Evolutionary conservation across 306 rosid genomes (phyloP), one percentile per base, ranked within the genome.

Genomic region (Inga leiocalycina): DNA sequence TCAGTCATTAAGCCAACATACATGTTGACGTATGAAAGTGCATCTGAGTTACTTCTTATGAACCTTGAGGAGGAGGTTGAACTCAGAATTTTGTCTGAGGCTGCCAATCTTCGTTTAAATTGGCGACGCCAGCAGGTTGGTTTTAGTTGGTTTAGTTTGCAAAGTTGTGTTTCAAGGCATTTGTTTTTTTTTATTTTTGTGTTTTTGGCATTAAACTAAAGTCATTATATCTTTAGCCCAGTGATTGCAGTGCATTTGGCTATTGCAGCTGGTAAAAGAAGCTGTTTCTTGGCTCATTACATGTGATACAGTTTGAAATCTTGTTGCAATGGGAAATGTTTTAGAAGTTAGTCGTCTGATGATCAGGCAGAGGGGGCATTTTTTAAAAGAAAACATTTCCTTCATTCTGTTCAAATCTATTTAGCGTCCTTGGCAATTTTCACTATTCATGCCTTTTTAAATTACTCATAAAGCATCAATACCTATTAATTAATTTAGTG

Each of bases 1-100:
- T 92, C 99, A 11, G 70, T 89, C 84, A 90, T 97, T 80, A 97
- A 89, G 85, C 98, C 99, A 81, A 97, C 99, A 34, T 97, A 92
- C 87, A 97, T 97, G 98, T 87, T 94, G 79, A 97, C 99, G 6
- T 94, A 97, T 85, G 99, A 94, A 89, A 91, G 97, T 46, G 99
- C 98, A 49, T 94, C 98, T 43, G 98, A 97, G 88, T 89, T 97
- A 69, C 98, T 97, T 85, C 83, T 92, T 89, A 79, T 97, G 90
- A 91, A 90, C 89, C 88, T 97, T 81, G 91, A 85, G 76, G 99
- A 97, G 91, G 99, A 97, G 90, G 88, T 67, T 79, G 97, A 97
- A 43, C 89, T 97, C 59, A 92, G 91, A 89, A 82, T 88, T 89
- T 86, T 97, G 54, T 92, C 97, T 14, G 97, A 97, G 91, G 99